These are phyloP conservation scores for Astrocystis sublimbata DNA, from an alignment of 495 filamentous ascomycete genomes.

Conservation along the genomic window DNA sequence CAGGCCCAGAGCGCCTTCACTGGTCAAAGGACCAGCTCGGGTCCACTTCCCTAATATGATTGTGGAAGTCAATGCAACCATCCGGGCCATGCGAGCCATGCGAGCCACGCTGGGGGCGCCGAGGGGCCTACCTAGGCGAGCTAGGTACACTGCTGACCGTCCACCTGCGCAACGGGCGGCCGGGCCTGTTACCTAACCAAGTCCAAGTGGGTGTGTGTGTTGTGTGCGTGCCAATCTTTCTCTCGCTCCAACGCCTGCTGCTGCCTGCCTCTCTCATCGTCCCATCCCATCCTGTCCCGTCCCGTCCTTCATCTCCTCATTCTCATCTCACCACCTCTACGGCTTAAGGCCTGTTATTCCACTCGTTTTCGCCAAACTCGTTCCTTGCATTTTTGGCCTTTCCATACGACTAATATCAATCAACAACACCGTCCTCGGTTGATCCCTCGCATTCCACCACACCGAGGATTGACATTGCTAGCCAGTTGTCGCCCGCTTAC, in stretches of 20 bases:
- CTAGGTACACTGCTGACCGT: too few relatives aligned
- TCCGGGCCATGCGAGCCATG: conserved; percentile 1
- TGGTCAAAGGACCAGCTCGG: conserved; percentile 10
- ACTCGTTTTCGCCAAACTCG: conserved; percentile 19
- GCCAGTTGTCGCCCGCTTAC: too few relatives aligned
- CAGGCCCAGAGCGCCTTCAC: conserved; percentile 10
- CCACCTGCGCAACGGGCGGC: too few relatives aligned
- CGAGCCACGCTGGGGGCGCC: too few relatives aligned
- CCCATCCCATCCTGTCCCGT: conserved; percentile 7
- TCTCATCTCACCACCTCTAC: not conserved
- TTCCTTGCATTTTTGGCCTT: conserved; percentile 12
- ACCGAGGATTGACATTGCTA: not conserved
- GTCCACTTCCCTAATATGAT: conserved; percentile 18
- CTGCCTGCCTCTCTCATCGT: too few relatives aligned
- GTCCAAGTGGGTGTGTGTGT: too few relatives aligned
- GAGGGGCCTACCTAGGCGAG: too few relatives aligned
- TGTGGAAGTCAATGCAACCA: conserved; percentile 10
- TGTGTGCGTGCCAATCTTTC: too few relatives aligned
- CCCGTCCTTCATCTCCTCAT: not conserved
- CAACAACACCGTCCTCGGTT: not conserved
- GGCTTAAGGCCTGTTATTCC: conserved; percentile 19
- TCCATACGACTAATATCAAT: not conserved
- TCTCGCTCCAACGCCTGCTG: conserved; percentile 4
- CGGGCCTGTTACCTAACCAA: too few relatives aligned
- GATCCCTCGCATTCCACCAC: not conserved